Evolutionary conservation across 2,329 filamentous ascomycete genomes (phyloP), one percentile per base, ranked within the genome.

Genomic region (Harringtonia lauricola): DNA sequence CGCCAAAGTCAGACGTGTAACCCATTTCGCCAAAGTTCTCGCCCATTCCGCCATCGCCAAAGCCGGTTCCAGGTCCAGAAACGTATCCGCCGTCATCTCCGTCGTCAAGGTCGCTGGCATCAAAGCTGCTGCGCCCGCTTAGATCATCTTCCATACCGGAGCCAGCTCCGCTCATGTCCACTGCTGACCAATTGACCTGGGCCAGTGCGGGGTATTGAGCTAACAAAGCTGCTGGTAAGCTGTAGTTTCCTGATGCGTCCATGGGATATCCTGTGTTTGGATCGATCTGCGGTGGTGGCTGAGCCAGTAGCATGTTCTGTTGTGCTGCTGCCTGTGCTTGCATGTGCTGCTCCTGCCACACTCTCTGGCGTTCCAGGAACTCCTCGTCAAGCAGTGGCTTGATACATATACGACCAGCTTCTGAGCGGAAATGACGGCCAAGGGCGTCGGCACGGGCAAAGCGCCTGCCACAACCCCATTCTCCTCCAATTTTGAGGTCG

Each of bases 311-410:
- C 64, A 78, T 76, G 43, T 74, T 77, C 51, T 81, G 66, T 35
- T 61, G 58, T 15, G 57, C 48, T 0, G 54, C 55, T 45, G 55
- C 64, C 43, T 65, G 68, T 48, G 62, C 67, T 61, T 80, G 71
- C 65, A 83, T 76, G 44, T 78, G 76, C 55, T 87, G 82, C 59
- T 87, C 83, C 60, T 81, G 74, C 71, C 81, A 83, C 24, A 74
- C 67, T 38, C 83, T 79, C 56, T 94, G 85, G 29, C 87, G 73
- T 55, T 94, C 88, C 30, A 81, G 67, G 44, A 88, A 83, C 67
- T 98, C 92, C 64, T 98, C 92, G 51, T 98, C 92, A 2, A 98
- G 73, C 13, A 98, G 67, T n/a, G 92, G 89, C 54, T 94, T 95
- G 64, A 98, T 98, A 59, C 92, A 98, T 42, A 95, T 86, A 28